These are phyloP conservation scores for Aureobasidium sp. DNA, from an alignment of 2,329 filamentous ascomycete species.

Conservation along the genomic window DNA sequence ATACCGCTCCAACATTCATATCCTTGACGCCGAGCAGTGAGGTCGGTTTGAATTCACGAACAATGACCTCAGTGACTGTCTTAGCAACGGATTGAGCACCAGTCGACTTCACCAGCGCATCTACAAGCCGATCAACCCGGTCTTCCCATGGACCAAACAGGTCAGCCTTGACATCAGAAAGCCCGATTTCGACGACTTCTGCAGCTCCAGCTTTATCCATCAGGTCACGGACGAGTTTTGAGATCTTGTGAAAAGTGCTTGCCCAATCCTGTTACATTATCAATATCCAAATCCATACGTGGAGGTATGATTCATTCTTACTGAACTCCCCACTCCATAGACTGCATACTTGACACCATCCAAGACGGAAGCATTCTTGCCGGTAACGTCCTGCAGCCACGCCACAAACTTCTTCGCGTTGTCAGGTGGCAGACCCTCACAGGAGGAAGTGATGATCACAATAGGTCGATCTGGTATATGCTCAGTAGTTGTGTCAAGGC, in stretches of 20 bases:
- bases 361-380: constrained; percentile 25
- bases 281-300: background rate
- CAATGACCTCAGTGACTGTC: background rate
- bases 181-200: constrained; percentile 28
- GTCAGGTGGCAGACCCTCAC: constrained; percentile 38
- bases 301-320: background rate
- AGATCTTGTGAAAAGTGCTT: constrained; percentile 36
- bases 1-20: constrained; percentile 57
- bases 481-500: constrained; percentile 31
- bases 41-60: background rate
- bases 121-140: constrained; percentile 35
- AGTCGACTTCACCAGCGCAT: constrained; percentile 34
- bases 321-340: constrained; percentile 36
- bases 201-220: constrained; percentile 29
- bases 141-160: constrained; percentile 37
- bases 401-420: constrained; percentile 37
- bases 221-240: constrained; percentile 27
- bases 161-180: constrained; percentile 32
- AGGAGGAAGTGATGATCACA: constrained; percentile 35
- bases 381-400: constrained; percentile 27
- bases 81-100: constrained; percentile 30
- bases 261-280: constrained; percentile 30
- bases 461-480: constrained; percentile 32
- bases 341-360: constrained; percentile 33
- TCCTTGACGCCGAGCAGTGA: constrained; percentile 38